Evolutionary conservation across 2,329 filamentous ascomycete species (phyloP).

Genomic region (Hymenoscyphus fraxineus): DNA sequence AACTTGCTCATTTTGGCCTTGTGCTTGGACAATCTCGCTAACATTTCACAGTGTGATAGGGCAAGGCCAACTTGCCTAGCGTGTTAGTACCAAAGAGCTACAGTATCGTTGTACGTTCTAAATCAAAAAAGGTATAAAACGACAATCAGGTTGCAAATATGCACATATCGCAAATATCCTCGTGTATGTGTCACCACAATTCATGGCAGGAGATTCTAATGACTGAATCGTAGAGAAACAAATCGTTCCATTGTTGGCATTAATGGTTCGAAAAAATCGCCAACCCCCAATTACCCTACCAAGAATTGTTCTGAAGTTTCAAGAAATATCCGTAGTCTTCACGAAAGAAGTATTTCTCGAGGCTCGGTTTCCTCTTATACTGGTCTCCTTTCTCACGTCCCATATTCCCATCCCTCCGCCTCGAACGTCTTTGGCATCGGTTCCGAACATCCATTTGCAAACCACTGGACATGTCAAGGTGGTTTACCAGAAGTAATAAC

Average conservation of each 20-base stretch:
- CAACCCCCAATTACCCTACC: constrained; percentile 46
- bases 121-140: constrained; percentile 59
- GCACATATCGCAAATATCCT: constrained; percentile 73
- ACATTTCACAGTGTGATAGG: constrained; percentile 61
- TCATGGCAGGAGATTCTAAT: constrained; percentile 4
- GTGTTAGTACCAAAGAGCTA: constrained; percentile 44
- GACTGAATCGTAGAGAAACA: constrained; percentile 47
- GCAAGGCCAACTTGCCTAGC: constrained; percentile 65
- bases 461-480: constrained; percentile 80
- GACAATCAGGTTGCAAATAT: constrained; percentile 72
- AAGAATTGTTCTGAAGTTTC: constrained; percentile 25
- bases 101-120: neutral
- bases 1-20: neutral
- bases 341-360: constrained; percentile 26
- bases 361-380: constrained; percentile 40
- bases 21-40: constrained; percentile 5
- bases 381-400: constrained; percentile 67
- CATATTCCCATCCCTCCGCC: constrained; percentile 65
- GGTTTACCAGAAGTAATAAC: constrained; percentile 71
- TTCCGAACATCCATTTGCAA: constrained; percentile 74
- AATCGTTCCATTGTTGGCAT: constrained; percentile 50
- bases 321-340: constrained; percentile 23
- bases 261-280: constrained; percentile 54
- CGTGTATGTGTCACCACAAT: constrained; percentile 50
- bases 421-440: constrained; percentile 80